Evolutionary conservation across 306 rosid species (phyloP).

Genomic region (Quercus berberidifolia): DNA sequence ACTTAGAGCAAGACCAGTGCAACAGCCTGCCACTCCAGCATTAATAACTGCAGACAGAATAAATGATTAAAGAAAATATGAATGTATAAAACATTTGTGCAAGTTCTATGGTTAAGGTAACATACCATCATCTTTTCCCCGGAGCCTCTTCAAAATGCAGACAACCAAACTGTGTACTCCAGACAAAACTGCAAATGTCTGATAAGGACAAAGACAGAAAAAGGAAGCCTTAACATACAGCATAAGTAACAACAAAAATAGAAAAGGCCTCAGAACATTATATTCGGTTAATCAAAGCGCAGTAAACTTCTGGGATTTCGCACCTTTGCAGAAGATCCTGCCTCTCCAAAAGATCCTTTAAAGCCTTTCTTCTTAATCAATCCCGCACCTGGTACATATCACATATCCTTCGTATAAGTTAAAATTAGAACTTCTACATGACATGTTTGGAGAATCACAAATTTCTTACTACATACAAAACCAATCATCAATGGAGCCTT

Average conservation of each 20-base stretch:
- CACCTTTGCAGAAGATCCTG: conserved; percentile 89
- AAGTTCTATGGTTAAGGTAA: conserved; percentile 9
- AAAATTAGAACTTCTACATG: neutral
- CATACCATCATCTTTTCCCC: conserved; percentile 97
- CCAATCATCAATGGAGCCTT: neutral
- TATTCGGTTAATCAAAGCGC: neutral
- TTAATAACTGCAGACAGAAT: conserved; percentile 65
- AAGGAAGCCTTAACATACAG: neutral
- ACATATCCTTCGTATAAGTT: neutral
- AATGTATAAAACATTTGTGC: neutral
- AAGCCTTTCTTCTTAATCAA: conserved; percentile 85
- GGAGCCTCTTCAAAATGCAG: conserved; percentile 80
- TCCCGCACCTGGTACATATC: conserved; percentile 69
- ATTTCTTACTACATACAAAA: neutral
- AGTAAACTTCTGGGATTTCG: conserved; percentile 4
- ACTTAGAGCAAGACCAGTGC: conserved; percentile 97
- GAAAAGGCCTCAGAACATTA: neutral
- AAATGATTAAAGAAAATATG: neutral
- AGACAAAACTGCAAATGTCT: conserved; percentile 98
- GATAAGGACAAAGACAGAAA: conserved; percentile 8
- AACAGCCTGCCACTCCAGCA: conserved; percentile 98
- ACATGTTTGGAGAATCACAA: neutral
- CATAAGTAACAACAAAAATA: neutral
- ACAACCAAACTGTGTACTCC: conserved; percentile 97
- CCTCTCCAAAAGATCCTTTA: conserved; percentile 86